These are phyloP conservation scores for Morella rubra DNA, from an alignment of 306 rosid species.

Conservation along the genomic window DNA sequence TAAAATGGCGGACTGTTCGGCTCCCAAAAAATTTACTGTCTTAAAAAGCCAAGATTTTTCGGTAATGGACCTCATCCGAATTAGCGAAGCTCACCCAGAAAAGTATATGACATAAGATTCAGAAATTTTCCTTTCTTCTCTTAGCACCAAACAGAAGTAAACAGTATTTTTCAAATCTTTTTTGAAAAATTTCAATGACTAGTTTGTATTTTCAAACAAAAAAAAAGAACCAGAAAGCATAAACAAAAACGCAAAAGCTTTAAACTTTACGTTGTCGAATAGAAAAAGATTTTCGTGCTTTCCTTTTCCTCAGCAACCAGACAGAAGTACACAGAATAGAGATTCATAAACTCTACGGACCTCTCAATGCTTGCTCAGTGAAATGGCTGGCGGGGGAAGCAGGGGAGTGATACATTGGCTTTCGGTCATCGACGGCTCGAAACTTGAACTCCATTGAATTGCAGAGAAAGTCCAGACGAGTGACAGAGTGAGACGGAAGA, in stretches of 20 bases:
- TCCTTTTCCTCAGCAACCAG: background rate
- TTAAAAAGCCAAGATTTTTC: background rate
- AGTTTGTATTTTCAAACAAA: too few relatives aligned
- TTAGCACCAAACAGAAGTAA: background rate
- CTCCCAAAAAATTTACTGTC: background rate
- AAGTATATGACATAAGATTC: background rate
- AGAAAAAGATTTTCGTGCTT: too few relatives aligned
- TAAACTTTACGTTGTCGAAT: too few relatives aligned
- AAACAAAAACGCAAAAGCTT: too few relatives aligned
- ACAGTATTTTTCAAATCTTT: too few relatives aligned
- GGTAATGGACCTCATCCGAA: background rate
- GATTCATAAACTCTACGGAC: background rate
- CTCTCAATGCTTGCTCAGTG: conserved; percentile 12
- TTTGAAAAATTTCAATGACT: background rate
- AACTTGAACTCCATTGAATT: conserved; percentile 49
- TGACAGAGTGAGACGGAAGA: background rate
- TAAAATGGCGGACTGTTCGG: background rate
- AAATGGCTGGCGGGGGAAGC: background rate
- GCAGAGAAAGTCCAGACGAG: background rate
- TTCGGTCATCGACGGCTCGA: conserved; percentile 28
- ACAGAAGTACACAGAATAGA: background rate
- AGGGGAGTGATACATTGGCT: conserved; percentile 5
- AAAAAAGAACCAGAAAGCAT: background rate
- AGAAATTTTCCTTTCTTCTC: background rate
- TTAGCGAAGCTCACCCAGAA: background rate